Percentiles rank a stretch among this genome's conserved stretches.
These are phyloP conservation scores for Hemisphaericaspora lyxosophila DNA, from an alignment of 1,139 yeast genomes.

Conservation along the genomic window DNA sequence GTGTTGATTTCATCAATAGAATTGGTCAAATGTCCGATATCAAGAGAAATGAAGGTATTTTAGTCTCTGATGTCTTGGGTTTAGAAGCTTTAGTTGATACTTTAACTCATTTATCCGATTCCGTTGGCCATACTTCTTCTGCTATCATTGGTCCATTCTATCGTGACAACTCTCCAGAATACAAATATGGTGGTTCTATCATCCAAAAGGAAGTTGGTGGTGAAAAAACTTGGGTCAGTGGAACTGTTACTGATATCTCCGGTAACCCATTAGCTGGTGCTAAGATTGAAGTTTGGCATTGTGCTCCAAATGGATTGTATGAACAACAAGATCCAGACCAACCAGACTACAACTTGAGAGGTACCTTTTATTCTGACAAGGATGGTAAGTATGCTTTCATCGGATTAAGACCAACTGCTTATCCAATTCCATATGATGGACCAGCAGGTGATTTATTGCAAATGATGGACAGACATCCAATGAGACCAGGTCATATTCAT, in stretches of 20 bases:
- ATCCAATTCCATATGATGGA: conserved; percentile 19
- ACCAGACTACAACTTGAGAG: conserved; percentile 19
- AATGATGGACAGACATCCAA: conserved; percentile 18
- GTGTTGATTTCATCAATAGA: conserved; percentile 15
- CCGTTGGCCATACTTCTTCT: conserved; percentile 24
- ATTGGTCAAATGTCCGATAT: conserved; percentile 18
- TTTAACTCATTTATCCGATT: conserved; percentile 21
- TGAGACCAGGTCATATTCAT: conserved; percentile 19
- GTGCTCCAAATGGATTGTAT: conserved; percentile 18
- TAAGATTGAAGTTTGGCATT: conserved; percentile 18
- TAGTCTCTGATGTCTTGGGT: conserved; percentile 17
- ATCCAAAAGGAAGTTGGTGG: conserved; percentile 33
- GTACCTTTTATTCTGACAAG: conserved; percentile 15
- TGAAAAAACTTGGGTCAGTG: conserved; percentile 22
- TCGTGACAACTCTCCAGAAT: conserved; percentile 26
- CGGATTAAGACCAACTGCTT: conserved; percentile 18
- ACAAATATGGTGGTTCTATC: conserved; percentile 26
- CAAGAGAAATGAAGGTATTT: conserved; percentile 17
- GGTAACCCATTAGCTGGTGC: conserved; percentile 17
- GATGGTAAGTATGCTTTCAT: conserved; percentile 16
- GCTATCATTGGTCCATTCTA: conserved; percentile 33
- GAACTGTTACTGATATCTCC: conserved; percentile 18
- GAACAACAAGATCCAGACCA: conserved; percentile 26
- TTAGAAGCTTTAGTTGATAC: conserved; percentile 17
- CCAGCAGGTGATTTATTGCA: conserved; percentile 18